Percentiles rank a stretch among this genome's conserved stretches.
These are phyloP conservation scores for Castanea sativa DNA, from an alignment of 306 rosid species.

Conservation along the genomic window DNA sequence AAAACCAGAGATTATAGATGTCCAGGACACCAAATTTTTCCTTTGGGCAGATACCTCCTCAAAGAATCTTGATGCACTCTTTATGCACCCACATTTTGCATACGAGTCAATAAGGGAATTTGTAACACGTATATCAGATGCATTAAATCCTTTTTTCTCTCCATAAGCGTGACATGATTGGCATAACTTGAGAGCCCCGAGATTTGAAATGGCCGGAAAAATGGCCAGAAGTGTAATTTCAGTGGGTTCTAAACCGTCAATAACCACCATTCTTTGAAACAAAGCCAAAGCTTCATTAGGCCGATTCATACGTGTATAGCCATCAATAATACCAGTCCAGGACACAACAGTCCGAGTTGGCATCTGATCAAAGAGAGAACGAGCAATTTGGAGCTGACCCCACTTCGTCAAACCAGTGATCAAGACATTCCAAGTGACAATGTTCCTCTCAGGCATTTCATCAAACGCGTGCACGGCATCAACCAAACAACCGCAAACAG, in stretches of 20 bases:
- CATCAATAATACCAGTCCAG: conserved; percentile 72
- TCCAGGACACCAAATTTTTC: conserved; percentile 70
- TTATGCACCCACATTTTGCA: conserved; percentile 76
- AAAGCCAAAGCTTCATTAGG: conserved; percentile 46
- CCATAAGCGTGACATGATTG: conserved; percentile 58
- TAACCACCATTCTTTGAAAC: conserved; percentile 53
- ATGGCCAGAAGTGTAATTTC: conserved; percentile 61
- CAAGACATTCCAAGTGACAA: conserved; percentile 70
- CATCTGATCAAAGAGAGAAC: conserved; percentile 51
- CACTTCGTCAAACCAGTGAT: conserved; percentile 54
- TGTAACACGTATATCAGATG: conserved; percentile 44
- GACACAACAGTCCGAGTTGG: conserved; percentile 56
- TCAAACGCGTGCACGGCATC: conserved; percentile 49
- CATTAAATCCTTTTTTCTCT: conserved; percentile 64
- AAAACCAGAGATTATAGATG: conserved; percentile 57
- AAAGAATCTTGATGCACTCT: conserved; percentile 46
- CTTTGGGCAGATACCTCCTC: conserved; percentile 42
- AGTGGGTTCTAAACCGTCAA: conserved; percentile 47
- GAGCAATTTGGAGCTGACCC: conserved; percentile 55
- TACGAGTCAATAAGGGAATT: conserved; percentile 67
- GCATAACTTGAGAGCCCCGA: conserved; percentile 55
- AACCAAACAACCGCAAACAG: conserved; percentile 39
- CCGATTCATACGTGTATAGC: conserved; percentile 41
- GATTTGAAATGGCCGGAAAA: conserved; percentile 55
- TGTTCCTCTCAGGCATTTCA: conserved; percentile 49